Percentiles rank a stretch among this genome's conserved stretches.
Conservation (phyloP, 2,329 filamentous ascomycete species). For the Drechslerella coelobrocha region DNA sequence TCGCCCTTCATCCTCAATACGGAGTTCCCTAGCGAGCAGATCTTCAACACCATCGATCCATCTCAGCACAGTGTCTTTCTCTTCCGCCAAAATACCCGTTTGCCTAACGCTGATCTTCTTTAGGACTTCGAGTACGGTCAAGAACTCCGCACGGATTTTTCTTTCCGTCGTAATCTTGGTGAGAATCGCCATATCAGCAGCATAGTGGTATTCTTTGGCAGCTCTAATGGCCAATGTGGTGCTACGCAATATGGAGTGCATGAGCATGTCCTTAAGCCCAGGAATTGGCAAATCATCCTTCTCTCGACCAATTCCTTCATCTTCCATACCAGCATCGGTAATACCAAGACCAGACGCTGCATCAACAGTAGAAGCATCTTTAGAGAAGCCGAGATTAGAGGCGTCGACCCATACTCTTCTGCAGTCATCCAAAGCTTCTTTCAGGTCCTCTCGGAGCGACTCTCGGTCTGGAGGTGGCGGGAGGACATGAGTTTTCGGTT, state of each 20-base stretch:
- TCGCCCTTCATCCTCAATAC: constrained; percentile 74
- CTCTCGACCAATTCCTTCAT: constrained; percentile 39
- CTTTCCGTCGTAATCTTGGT: constrained; percentile 88
- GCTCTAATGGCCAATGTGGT: constrained; percentile 94
- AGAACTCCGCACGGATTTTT: constrained; percentile 80
- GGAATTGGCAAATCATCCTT: constrained; percentile 48
- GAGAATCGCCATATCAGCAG: constrained; percentile 83
- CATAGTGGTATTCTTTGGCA: constrained; percentile 94
- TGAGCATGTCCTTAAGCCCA: constrained; percentile 41
- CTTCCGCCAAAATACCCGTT: constrained; percentile 78
- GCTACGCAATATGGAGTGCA: constrained; percentile 76
- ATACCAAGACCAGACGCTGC: constrained; percentile 24
- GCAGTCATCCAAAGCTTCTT: constrained; percentile 65
- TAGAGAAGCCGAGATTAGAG: constrained; percentile 38
- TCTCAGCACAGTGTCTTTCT: constrained; percentile 74
- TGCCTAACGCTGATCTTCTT: constrained; percentile 87
- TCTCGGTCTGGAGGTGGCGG: constrained; percentile 82
- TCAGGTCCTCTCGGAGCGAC: constrained; percentile 74
- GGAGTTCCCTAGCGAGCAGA: constrained; percentile 78
- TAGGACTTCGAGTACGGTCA: constrained; percentile 85
- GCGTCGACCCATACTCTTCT: constrained; percentile 49
- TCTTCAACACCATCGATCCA: constrained; percentile 82
- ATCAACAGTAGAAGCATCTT: constrained; percentile 4
- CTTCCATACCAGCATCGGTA: constrained; percentile 17
- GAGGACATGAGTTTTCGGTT: constrained; percentile 74